These are phyloP conservation scores for Trichophaea hybrida DNA, from an alignment of 2,329 filamentous ascomycete species.

Conservation along the genomic window DNA sequence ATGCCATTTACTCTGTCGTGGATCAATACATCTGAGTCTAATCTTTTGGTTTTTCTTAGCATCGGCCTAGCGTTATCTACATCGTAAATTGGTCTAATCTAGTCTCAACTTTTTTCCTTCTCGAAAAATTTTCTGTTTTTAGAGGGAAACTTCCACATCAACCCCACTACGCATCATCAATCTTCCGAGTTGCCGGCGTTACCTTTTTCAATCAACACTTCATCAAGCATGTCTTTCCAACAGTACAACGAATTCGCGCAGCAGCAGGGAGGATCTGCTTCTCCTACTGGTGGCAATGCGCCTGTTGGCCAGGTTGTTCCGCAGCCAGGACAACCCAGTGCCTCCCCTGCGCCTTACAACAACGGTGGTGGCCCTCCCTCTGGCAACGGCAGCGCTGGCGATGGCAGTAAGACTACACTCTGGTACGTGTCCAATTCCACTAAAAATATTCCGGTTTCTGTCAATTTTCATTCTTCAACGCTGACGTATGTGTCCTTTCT, in stretches of 20 bases:
- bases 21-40: not conserved
- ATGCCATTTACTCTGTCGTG: not conserved
- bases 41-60: constrained; percentile 1
- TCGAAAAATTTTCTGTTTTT: constrained; percentile 16
- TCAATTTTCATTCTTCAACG: not conserved
- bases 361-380: constrained; percentile 24
- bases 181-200: not conserved
- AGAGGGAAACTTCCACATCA: constrained; percentile 18
- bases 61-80: constrained; percentile 5
- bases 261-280: constrained; percentile 25
- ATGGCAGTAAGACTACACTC: constrained; percentile 27
- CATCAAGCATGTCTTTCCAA: constrained; percentile 26
- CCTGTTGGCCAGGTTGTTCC: constrained; percentile 20
- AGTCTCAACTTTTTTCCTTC: constrained; percentile 10
- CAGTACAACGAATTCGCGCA: constrained; percentile 18
- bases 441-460: not conserved
- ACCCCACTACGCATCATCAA: constrained; percentile 8
- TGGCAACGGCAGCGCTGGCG: constrained; percentile 24
- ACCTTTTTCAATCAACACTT: constrained; percentile 9
- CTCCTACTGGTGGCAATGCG: constrained; percentile 25
- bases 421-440: constrained; percentile 21
- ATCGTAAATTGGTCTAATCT: constrained; percentile 1
- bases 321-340: constrained; percentile 20
- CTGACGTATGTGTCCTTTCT: constrained; percentile 2
- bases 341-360: constrained; percentile 27